Evolutionary conservation across 2,329 filamentous ascomycete genomes (phyloP), one percentile per base, ranked within the genome.

Genomic region (Penicillium freii): DNA sequence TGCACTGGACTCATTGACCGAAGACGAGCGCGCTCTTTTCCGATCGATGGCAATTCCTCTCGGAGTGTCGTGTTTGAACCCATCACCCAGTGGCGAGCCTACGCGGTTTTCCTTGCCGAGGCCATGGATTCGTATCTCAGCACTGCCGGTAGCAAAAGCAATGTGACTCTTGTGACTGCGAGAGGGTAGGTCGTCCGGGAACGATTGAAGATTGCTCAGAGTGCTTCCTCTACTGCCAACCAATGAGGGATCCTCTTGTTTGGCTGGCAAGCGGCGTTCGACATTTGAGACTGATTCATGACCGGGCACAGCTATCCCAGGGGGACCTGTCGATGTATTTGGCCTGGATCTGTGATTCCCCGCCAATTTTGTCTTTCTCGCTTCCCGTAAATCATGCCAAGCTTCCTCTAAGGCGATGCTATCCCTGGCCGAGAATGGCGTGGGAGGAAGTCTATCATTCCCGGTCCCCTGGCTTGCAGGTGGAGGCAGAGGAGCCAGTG

Each of bases 341-440:
- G 58, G 58, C 13, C 57, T 57, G 33, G 52, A 31, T 21, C 53
- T 60, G 8, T 15, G 43, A 34, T 52, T 58, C 11, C 17, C 47
- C 17, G 54, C 47, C 13, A 40, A 23, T 27, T 56, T 62, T 15
- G 56, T 53, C 46, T 65, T 62, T 13, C 46, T 59, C 17, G 58
- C 49, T 31, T 66, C 63, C 27, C 74, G 68, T 17, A 94, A 78
- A 17, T 80, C 76, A 43, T 87, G 75, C 90, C 92, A 96, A 36
- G 90, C 85, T 62, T 86, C 84, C 71, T 96, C 91, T 13, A 96
- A 79, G 2, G 88, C 86, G 63, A 87, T 85, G 64, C 93, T 95
- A 75, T 96, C 92, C 57, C 85, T 86, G 5, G 81, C 81, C 0
- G 89, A 88, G 73, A 96, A 96, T 0, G 92, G 91, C 43, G 90